A percentile compares a stretch with the other conserved stretches of the same genome.
Evolutionary conservation across 306 rosid species (phyloP).

Genomic region (Prunus davidiana): DNA sequence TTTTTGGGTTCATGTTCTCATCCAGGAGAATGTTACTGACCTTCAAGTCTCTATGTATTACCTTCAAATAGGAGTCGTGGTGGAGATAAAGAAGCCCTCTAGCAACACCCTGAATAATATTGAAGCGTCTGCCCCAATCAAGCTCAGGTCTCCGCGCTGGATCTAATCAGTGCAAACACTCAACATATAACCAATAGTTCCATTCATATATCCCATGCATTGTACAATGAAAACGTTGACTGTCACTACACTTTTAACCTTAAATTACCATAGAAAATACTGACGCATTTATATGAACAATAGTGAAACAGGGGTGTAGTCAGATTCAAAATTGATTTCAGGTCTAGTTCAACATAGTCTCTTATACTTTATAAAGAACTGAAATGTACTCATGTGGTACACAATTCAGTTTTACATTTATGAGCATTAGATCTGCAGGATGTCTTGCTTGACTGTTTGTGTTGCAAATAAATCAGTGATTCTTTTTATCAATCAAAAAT

Average conservation of each 20-base stretch:
- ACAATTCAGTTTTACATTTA: too few species aligned
- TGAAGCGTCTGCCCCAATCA: constrained; percentile 24
- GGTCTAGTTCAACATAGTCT: not conserved
- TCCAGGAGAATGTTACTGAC: constrained; percentile 29
- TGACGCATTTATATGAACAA: not conserved
- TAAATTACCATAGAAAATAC: not conserved
- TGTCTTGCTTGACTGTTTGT: too few species aligned
- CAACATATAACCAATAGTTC: not conserved
- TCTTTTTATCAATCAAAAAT: too few species aligned
- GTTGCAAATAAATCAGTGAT: too few species aligned
- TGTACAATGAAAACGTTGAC: not conserved
- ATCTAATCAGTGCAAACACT: not conserved
- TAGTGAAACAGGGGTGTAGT: not conserved
- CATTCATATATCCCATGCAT: not conserved
- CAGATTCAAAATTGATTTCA: not conserved
- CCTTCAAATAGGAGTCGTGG: constrained; percentile 22
- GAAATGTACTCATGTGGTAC: too few species aligned
- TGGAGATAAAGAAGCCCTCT: constrained; percentile 31
- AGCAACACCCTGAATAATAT: constrained; percentile 24
- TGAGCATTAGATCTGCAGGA: too few species aligned
- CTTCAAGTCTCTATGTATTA: constrained; percentile 29
- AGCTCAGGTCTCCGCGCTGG: not conserved
- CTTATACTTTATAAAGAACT: not conserved
- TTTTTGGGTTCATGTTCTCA: constrained; percentile 35
- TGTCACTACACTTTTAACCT: not conserved